Evolutionary conservation across 1,284 basidiomycete species (phyloP).

Genomic region (Somion occarium): DNA sequence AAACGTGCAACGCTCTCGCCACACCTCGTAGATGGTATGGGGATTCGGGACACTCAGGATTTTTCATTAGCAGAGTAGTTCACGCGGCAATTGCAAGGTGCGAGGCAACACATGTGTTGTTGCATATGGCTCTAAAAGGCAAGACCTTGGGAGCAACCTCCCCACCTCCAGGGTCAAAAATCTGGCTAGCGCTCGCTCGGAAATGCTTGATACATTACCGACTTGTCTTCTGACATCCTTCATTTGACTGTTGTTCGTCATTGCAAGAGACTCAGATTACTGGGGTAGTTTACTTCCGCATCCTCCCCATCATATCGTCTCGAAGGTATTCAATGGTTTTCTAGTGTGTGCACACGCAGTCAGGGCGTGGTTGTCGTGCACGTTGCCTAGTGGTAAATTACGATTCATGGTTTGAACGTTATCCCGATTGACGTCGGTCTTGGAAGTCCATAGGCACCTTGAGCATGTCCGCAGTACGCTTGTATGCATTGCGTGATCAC

Average conservation of each 20-base stretch:
- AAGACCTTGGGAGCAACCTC: not conserved
- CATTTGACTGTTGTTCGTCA: not conserved
- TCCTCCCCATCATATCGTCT: no score
- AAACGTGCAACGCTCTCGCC: not conserved
- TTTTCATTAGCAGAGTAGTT: not conserved
- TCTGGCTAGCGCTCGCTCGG: not conserved
- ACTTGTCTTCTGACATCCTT: not conserved
- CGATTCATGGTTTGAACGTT: not conserved
- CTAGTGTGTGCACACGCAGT: no score
- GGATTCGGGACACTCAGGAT: not conserved
- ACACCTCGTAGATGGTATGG: not conserved
- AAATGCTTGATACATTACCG: not conserved
- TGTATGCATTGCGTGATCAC: no score
- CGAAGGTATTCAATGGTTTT: no score
- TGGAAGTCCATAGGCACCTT: constrained; percentile 1
- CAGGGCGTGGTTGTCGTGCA: no score
- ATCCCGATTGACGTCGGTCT: not conserved
- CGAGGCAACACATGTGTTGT: not conserved
- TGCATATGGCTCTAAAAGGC: not conserved
- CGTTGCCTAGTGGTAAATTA: not conserved
- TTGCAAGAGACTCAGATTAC: not conserved
- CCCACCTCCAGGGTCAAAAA: not conserved
- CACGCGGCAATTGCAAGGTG: not conserved
- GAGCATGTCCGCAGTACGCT: no score
- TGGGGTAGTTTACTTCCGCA: not conserved